Evolutionary conservation across 495 filamentous ascomycete species (phyloP).

Genomic region (Tuber indicum): DNA sequence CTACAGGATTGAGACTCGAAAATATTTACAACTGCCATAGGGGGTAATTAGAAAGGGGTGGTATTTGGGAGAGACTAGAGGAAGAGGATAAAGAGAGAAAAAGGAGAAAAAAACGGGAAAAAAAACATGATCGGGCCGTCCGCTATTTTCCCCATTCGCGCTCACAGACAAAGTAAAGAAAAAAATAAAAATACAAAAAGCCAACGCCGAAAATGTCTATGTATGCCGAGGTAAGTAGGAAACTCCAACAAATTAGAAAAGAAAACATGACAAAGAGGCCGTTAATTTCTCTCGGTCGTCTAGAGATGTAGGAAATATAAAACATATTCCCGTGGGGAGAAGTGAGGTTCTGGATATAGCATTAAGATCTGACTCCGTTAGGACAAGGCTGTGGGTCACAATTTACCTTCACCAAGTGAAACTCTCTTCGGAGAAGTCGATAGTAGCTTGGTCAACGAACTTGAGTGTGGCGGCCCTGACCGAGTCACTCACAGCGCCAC

Average conservation of each 20-base stretch:
- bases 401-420: conserved; percentile 66
- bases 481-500: conserved; percentile 75
- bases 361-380: not conserved
- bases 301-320: not conserved
- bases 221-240: not conserved
- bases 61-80: not conserved
- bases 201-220: not conserved
- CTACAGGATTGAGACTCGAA: not conserved
- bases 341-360: not conserved
- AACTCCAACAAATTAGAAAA: not conserved
- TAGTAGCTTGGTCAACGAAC: conserved; percentile 55
- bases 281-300: not conserved
- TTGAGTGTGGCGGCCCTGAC: conserved; percentile 66
- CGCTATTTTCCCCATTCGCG: not conserved
- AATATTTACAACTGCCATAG: not conserved
- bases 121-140: not conserved
- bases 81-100: not conserved
- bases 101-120: not conserved
- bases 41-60: not conserved
- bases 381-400: not conserved
- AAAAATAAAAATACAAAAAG: not conserved
- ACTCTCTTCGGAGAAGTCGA: conserved; percentile 82
- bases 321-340: not conserved
- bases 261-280: not conserved
- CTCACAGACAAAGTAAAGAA: not conserved